These are phyloP conservation scores for Ceratobasidium sp. DNA, from an alignment of 1,284 basidiomycete genomes.

Conservation along the genomic window DNA sequence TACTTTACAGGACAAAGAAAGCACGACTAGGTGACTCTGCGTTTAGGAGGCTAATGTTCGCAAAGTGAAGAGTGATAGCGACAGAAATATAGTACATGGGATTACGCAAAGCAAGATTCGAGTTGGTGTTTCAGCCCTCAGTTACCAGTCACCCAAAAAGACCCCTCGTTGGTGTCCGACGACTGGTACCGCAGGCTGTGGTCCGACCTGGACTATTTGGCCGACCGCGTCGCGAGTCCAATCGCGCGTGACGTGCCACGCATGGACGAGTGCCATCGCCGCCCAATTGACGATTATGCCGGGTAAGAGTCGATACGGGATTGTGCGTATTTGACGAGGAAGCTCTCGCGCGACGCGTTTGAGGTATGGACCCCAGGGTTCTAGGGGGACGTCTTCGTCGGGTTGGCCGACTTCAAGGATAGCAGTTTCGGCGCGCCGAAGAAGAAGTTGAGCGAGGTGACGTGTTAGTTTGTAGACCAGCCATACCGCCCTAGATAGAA, in stretches of 20 bases:
- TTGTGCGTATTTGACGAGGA: not conserved
- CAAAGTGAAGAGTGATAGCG: not conserved
- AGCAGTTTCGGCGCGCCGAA: conserved; percentile 77
- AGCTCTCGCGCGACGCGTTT: conserved; percentile 23
- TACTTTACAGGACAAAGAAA: not conserved
- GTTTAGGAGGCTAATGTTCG: not conserved
- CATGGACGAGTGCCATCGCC: conserved; percentile 12
- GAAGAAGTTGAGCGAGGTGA: conserved; percentile 65
- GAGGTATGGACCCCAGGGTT: conserved; percentile 31
- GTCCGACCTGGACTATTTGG: conserved; percentile 29
- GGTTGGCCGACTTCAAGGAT: conserved; percentile 74
- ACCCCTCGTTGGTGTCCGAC: conserved; percentile 24
- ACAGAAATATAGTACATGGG: not conserved
- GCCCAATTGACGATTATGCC: conserved; percentile 17
- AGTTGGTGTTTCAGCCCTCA: not conserved
- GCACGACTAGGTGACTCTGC: not conserved
- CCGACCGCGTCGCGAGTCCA: conserved; percentile 37
- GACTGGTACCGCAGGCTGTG: conserved; percentile 18
- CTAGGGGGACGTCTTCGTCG: conserved; percentile 16
- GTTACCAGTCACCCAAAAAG: conserved; percentile 39
- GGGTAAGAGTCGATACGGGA: conserved; percentile 35
- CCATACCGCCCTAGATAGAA: conserved; percentile 66
- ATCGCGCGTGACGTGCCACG: conserved; percentile 18
- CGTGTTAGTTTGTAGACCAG: conserved; percentile 75
- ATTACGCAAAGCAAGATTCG: not conserved